These are phyloP conservation scores for Cryptosporidium ubiquitum DNA, from an alignment of 169 alveolate genomes.

Conservation along the genomic window DNA sequence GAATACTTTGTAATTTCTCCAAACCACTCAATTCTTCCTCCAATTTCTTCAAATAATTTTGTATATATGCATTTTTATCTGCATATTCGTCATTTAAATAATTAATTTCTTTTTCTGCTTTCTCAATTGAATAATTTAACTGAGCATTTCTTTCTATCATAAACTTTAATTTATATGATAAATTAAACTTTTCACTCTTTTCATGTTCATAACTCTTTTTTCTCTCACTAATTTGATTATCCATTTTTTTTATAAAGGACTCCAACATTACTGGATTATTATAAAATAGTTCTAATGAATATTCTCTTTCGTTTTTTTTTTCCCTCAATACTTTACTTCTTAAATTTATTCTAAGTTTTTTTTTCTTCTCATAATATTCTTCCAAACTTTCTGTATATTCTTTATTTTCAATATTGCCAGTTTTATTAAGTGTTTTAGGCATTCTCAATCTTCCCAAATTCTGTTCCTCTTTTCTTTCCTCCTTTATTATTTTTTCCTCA, in stretches of 20 bases:
- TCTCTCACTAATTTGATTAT: conserved; percentile 10
- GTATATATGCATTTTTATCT: background rate
- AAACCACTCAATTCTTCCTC: conserved; percentile 5
- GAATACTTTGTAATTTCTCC: conserved; percentile 20
- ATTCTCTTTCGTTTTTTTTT: background rate
- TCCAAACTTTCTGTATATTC: background rate
- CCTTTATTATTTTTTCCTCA: conserved; percentile 26
- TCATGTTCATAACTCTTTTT: conserved; percentile 41
- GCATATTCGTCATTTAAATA: conserved; percentile 1
- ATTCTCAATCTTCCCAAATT: conserved; percentile 12
- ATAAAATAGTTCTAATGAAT: conserved; percentile 40
- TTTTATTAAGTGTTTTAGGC: background rate
- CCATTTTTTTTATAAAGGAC: conserved; percentile 44
- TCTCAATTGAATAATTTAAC: background rate
- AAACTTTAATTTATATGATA: conserved; percentile 28
- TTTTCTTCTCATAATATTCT: conserved; percentile 41
- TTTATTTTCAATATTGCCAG: background rate
- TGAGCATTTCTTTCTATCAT: conserved; percentile 31
- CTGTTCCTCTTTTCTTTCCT: background rate
- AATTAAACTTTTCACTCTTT: conserved; percentile 5
- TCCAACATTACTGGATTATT: conserved; percentile 36
- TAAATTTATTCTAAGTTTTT: conserved; percentile 6
- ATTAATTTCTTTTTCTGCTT: conserved; percentile 15
- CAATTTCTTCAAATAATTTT: background rate
- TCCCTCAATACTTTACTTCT: conserved; percentile 9